Conservation (phyloP, 306 rosid genomes). For the Heteromeles arbutifolia region DNA sequence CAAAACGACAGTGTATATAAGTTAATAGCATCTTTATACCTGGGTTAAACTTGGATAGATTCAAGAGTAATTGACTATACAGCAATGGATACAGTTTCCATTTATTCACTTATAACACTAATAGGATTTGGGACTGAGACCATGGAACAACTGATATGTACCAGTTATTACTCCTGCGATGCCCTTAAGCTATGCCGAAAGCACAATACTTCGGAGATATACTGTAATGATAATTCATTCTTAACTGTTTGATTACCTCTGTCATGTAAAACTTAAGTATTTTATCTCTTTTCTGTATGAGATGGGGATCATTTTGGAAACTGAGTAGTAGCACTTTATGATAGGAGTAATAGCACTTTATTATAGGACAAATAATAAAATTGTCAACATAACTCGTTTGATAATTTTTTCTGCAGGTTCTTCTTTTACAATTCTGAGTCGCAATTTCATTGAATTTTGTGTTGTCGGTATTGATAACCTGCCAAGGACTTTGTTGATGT, state of each 20-base stretch:
- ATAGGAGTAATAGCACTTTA: neutral
- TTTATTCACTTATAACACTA: neutral
- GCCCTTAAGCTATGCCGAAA: neutral
- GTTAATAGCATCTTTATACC: neutral
- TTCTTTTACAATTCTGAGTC: slow-evolving; percentile 62
- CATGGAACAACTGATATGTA: neutral
- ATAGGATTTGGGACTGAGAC: neutral
- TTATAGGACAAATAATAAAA: neutral
- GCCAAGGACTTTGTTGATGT: slow-evolving; percentile 83
- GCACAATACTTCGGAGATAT: neutral
- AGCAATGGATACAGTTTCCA: neutral
- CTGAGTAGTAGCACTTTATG: neutral
- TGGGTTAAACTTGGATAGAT: neutral
- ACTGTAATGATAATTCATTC: neutral
- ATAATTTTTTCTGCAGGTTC: slow-evolving; percentile 57
- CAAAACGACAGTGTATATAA: neutral
- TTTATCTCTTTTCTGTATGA: neutral
- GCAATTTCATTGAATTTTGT: slow-evolving; percentile 72
- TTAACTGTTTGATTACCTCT: neutral
- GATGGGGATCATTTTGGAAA: neutral
- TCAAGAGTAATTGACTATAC: neutral
- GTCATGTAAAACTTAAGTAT: neutral
- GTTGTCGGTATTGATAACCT: slow-evolving; percentile 78
- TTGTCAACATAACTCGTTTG: slow-evolving; percentile 5
- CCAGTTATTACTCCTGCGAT: neutral